Conservation (phyloP, 257 asterid genomes). For the Nicotiana attenuata region DNA sequence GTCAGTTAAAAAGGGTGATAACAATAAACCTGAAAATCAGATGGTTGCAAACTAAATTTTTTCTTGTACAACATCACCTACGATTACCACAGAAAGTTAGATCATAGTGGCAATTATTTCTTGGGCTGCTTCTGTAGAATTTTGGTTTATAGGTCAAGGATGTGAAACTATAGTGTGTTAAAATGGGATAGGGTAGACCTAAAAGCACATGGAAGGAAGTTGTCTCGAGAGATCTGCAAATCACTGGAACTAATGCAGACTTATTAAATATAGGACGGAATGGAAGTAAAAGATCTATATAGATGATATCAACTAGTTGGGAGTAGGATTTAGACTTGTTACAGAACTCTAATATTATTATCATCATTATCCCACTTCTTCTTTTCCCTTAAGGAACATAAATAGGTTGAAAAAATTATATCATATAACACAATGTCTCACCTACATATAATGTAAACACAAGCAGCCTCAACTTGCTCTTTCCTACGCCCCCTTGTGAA, state of each 20-base stretch:
- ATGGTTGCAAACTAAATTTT: not conserved
- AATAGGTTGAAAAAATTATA: not conserved
- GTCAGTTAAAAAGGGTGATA: not conserved
- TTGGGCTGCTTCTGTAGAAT: not conserved
- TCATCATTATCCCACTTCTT: not conserved
- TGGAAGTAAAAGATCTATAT: too few species aligned
- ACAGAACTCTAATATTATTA: too few species aligned
- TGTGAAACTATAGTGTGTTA: too few species aligned
- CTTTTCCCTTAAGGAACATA: not conserved
- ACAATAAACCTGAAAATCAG: not conserved
- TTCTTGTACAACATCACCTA: not conserved
- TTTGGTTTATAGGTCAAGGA: not conserved
- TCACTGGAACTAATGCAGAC: too few species aligned
- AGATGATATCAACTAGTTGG: too few species aligned
- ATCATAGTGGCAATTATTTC: not conserved
- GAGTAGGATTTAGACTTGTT: too few species aligned
- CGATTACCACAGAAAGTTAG: not conserved
- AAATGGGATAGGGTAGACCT: too few species aligned
- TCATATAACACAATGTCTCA: constrained; percentile 24
- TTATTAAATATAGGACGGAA: too few species aligned
- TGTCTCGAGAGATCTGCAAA: too few species aligned
- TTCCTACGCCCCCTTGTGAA: constrained; percentile 81
- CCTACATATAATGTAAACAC: constrained; percentile 77
- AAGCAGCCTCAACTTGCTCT: constrained; percentile 76
- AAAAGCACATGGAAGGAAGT: too few species aligned